Base-by-base conservation (phyloP, 768 basidiomycete species). In the Mycena epipterygia region DNA sequence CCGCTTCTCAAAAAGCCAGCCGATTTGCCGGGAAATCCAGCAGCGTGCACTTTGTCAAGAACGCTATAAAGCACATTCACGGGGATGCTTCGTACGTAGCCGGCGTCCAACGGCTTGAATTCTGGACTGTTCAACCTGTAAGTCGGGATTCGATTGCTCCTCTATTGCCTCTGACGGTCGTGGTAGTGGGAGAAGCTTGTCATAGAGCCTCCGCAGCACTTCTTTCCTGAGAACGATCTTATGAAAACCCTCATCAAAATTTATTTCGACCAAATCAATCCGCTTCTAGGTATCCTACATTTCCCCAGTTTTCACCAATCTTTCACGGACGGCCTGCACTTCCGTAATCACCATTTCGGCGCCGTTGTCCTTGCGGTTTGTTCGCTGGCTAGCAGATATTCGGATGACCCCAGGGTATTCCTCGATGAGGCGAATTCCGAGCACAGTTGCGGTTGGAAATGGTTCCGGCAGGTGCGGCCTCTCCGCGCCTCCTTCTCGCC, bases 311-410 rank as follows among this genome's bases (percentile, higher is more conserved):
- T 95, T 71, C 82, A 88, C 61, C 80, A 80, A 23, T 82, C 85
- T 33, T 72, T 91, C 19, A 71, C 73, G 1, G 80, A 84, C 2
- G 84, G 85, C 0, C 75, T 87, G 13, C 89, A 93, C 76, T 74
- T 86, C 9, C 79, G 78, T 8, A 85, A 92, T 61, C 41, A 78
- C 0, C 75, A 82, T 0, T 94, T 94, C 76, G 88, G 84, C 0
- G 79, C 84, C 35, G 84, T 86, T 0, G 88, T 94, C 49, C 84
- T 95, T 14, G 79, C 89, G 6, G 86, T 93, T 0, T 93, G 91
- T 75, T 91, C 95, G 0, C 77, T 89, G 39, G 93, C 82, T n/a
- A 79, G 81, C 67, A 84, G 92, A 21, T 91, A 83, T 74, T 85
- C 32, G 21, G 52, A 53, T 3, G 33, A 87, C 63, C 79, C 80